Evolutionary conservation across 306 rosid genomes (phyloP).

Genomic region (Senna tora): DNA sequence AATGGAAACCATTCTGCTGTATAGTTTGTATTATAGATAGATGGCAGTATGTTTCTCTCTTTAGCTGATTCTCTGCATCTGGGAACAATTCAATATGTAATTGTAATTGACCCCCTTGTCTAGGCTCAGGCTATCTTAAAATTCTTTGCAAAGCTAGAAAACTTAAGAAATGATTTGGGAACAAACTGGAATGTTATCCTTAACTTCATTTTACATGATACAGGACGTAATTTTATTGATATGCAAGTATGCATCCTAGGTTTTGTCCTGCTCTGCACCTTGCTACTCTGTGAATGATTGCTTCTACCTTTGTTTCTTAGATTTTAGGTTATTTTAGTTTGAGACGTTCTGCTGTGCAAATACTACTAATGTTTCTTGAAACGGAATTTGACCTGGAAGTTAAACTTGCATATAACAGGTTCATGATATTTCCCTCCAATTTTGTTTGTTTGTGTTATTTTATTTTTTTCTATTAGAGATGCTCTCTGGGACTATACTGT

Average conservation of each 20-base stretch:
- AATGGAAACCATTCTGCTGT: conserved; percentile 1
- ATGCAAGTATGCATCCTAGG: not conserved
- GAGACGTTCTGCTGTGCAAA: not conserved
- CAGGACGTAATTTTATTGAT: not conserved
- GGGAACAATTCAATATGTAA: not conserved
- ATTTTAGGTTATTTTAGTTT: not conserved
- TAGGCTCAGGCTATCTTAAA: not conserved
- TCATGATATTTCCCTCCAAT: not conserved
- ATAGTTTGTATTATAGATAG: conserved; percentile 7
- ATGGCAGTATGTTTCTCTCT: not conserved
- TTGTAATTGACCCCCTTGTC: not conserved
- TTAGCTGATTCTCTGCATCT: not conserved
- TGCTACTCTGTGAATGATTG: not conserved
- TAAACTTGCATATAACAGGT: not conserved
- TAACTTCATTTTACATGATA: not conserved
- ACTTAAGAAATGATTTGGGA: not conserved
- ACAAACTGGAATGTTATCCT: not conserved
- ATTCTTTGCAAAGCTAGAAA: not conserved
- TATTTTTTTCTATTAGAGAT: not conserved
- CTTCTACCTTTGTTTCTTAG: not conserved
- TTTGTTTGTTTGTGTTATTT: not conserved
- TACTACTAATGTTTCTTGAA: not conserved
- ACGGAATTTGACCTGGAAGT: not conserved
- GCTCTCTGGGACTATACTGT: not conserved
- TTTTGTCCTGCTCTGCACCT: not conserved